phyloP scores from a whole-genome alignment of 345 rosid species.

The Eucalyptus polybractea region DNA sequence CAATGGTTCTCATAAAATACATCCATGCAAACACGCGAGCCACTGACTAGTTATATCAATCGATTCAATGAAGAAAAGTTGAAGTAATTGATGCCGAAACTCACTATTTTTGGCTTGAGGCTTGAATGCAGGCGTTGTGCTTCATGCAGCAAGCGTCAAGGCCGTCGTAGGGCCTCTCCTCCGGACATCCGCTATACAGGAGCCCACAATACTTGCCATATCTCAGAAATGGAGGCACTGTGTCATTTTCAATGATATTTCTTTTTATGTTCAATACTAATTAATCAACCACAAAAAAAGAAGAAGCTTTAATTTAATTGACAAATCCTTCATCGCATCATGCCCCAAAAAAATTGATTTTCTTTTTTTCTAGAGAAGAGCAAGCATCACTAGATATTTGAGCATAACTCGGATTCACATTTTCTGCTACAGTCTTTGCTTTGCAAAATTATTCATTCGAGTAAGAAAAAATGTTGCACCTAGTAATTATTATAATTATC shows the following conservation, averaged over 20 bases:
- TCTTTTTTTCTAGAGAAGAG: neutral
- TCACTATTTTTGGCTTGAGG: conserved; percentile 60
- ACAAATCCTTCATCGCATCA: neutral
- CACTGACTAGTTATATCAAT: neutral
- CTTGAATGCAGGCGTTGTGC: conserved; percentile 71
- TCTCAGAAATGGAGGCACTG: conserved; percentile 80
- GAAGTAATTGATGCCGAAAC: neutral
- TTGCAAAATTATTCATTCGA: conserved; percentile 8
- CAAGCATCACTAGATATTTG: neutral
- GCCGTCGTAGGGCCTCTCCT: conserved; percentile 71
- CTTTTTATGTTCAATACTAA: neutral
- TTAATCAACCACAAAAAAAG: neutral
- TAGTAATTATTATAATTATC: too few species aligned
- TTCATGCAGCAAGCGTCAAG: conserved; percentile 92
- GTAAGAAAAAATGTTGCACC: neutral
- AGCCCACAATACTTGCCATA: conserved; percentile 89
- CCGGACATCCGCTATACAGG: conserved; percentile 80
- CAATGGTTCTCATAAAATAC: neutral
- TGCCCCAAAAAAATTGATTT: neutral
- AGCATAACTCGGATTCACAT: neutral
- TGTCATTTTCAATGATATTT: neutral
- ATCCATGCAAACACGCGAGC: neutral
- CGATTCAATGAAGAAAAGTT: neutral
- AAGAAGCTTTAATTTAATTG: conserved; percentile 13
- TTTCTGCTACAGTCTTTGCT: conserved; percentile 50